Evolutionary conservation across 768 basidiomycete species (phyloP), one percentile per base, ranked within the genome.

Genomic region (Thelephora ganbajun): DNA sequence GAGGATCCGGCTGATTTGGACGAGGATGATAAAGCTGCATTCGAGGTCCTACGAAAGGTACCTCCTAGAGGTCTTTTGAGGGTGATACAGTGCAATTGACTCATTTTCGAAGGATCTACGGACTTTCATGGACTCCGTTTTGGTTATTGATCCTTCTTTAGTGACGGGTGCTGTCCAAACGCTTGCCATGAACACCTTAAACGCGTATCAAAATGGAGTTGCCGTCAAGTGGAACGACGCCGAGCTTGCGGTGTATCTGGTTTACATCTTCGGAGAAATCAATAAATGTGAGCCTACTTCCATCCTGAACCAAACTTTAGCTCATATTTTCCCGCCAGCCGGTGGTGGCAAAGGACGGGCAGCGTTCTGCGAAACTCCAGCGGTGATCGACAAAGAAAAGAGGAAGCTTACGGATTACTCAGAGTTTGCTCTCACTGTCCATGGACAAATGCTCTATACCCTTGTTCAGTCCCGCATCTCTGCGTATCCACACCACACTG

Each of bases 191-290:
- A 74, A 74, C 50, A 93, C 88, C 0, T 72, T 96, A 30, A 74
- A 81, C 5, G 71, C 78, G 1, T 85, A 82, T 55, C 70, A 73
- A 45, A 80, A 67, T 50, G 78, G 84, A 0, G 62, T 74, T 0
- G 59, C 70, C 14, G 63, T 96, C 33, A 75, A 84, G 50, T 98
- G 96, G 96, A 80, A 90, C 55, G 83, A 93, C 53, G 89, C 86
- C 2, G 96, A 99, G 62, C 72, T 98, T 16, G 91, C 88, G 0
- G 69, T 94, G n/a, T 91, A 91, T 61, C 72, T 98, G 20, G 80
- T 97, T 9, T 97, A 80, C 59, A 85, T 94, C 33, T 98, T 88
- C 56, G 94, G 94, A 37, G 92, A 96, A 61, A 78, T 94, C 54
- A 80, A 79, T 62, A 94, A 90, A 70, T 77, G 93, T 91, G 49